Conservation (phyloP, 2,329 filamentous ascomycete species). For the Pseudocercospora fuligena region DNA sequence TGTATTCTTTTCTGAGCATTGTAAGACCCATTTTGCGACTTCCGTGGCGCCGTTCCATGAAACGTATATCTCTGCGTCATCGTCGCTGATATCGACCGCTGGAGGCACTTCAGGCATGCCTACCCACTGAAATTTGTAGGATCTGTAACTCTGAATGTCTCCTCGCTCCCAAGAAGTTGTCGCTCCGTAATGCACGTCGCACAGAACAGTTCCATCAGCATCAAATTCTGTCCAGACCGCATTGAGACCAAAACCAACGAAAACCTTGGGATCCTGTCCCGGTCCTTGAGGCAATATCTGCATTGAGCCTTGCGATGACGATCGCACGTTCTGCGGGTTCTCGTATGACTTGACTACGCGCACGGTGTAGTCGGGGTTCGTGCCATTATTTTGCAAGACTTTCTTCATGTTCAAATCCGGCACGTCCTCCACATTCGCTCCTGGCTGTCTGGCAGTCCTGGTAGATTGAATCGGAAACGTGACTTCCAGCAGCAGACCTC, state of each 20-base stretch:
- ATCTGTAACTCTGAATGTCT: slow-evolving; percentile 56
- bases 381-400: slow-evolving; percentile 35
- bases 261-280: slow-evolving; percentile 49
- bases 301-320: slow-evolving; percentile 56
- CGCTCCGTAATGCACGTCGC: slow-evolving; percentile 54
- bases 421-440: slow-evolving; percentile 3
- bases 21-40: slow-evolving; percentile 55
- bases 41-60: slow-evolving; percentile 58
- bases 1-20: slow-evolving; percentile 47
- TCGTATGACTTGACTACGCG: slow-evolving; percentile 38
- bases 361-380: slow-evolving; percentile 36
- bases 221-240: slow-evolving; percentile 47
- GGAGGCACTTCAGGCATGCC: slow-evolving; percentile 43
- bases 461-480: slow-evolving; percentile 32
- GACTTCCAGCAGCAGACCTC: slow-evolving; percentile 40
- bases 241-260: slow-evolving; percentile 60
- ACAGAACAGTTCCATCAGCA: slow-evolving; percentile 54
- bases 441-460: not conserved
- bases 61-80: slow-evolving; percentile 50
- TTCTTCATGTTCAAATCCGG: slow-evolving; percentile 38
- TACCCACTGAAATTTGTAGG: slow-evolving; percentile 58
- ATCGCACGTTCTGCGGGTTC: slow-evolving; percentile 40
- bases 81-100: slow-evolving; percentile 37
- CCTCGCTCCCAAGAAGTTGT: slow-evolving; percentile 41
- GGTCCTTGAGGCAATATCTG: slow-evolving; percentile 57